Base-by-base conservation (phyloP, 2,329 filamentous ascomycete genomes). In the Dryadomyces quercivorus region DNA sequence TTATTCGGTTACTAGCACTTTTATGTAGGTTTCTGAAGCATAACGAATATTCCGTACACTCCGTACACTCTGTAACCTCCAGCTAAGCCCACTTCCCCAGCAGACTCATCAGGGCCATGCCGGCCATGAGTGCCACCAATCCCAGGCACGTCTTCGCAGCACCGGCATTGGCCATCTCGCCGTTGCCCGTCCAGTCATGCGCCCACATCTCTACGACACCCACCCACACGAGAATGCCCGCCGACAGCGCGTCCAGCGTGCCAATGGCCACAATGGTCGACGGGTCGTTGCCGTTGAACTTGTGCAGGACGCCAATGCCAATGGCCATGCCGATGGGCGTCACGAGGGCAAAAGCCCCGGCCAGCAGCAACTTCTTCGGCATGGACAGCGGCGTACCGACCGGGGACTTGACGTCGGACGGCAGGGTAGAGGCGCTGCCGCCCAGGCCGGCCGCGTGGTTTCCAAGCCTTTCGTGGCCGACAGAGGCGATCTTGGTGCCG, bases 311-410 rank as follows among this genome's bases (percentile, higher is more conserved):
- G 2, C 84, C 85, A 38, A 89, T 82, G 1, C 87, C 86, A 57
- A 92, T 89, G 0, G 82, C 85, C 86, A 91, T 91, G 12, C 86
- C 87, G 34, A 88, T 70, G 0, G 86, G 86, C 0, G 86, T 91
- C 54, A 88, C 81, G 26, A 89, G 69, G 0, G 84, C 78, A 61
- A 89, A 91, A 0, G 76, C 73, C 1, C 67, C 60, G 0, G 77
- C 85, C 69, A 91, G 81, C 13, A 80, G 58, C 2, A 82, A 67
- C 63, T 88, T 85, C 57, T 73, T 72, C 56, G 60, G 59, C 62
- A 74, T 65, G 9, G 70, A 64, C 34, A 76, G 59, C 13, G 60
- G 52, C 26, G 34, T 18, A n/a, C n/a, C n/a, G n/a, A n/a, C n/a
- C n/a, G n/a, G n/a, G n/a, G n/a, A n/a, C n/a, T n/a, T n/a, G n/a